Percentiles rank a stretch among this genome's conserved stretches.
These are phyloP conservation scores for Radiomyces spectabilis DNA, from an alignment of 192 early-diverging fungal genomes.

Conservation along the genomic window DNA sequence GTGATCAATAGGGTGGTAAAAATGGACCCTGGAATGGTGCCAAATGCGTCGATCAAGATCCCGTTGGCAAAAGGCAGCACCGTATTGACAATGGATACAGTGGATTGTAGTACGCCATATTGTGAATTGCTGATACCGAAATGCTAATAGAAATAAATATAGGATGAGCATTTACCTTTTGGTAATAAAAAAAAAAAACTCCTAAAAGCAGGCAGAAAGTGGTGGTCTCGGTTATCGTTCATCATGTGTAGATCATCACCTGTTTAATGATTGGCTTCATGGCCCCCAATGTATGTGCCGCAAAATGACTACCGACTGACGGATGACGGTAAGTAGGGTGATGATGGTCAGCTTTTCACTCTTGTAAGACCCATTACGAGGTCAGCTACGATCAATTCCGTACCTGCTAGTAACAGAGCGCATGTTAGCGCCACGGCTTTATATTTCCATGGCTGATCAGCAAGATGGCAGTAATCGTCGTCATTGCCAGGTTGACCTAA, in stretches of 20 bases:
- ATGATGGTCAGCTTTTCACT: no score
- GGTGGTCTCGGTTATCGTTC: neutral
- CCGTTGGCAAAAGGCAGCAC: slow-evolving; percentile 45
- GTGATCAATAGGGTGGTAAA: slow-evolving; percentile 49
- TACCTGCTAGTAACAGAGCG: slow-evolving; percentile 55
- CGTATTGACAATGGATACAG: slow-evolving; percentile 54
- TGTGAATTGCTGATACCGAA: slow-evolving; percentile 51
- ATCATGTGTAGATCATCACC: no score
- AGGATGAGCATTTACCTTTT: neutral
- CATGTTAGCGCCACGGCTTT: slow-evolving; percentile 50
- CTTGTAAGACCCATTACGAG: no score
- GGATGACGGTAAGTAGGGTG: no score
- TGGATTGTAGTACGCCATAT: slow-evolving; percentile 60
- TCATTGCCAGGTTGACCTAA: no score
- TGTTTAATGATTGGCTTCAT: slow-evolving; percentile 71
- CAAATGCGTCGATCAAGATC: slow-evolving; percentile 51
- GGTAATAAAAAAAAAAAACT: neutral
- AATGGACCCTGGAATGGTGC: slow-evolving; percentile 46
- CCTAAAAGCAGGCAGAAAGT: neutral
- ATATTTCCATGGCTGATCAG: slow-evolving; percentile 35
- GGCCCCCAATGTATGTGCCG: slow-evolving; percentile 64
- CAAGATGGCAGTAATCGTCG: slow-evolving; percentile 13
- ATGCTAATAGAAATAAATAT: slow-evolving; percentile 33
- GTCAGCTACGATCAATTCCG: no score
- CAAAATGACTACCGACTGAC: slow-evolving; percentile 71